Evolutionary conservation across 2,329 filamentous ascomycete species (phyloP), one percentile per base, ranked within the genome.

Genomic region (Alternaria sp.): DNA sequence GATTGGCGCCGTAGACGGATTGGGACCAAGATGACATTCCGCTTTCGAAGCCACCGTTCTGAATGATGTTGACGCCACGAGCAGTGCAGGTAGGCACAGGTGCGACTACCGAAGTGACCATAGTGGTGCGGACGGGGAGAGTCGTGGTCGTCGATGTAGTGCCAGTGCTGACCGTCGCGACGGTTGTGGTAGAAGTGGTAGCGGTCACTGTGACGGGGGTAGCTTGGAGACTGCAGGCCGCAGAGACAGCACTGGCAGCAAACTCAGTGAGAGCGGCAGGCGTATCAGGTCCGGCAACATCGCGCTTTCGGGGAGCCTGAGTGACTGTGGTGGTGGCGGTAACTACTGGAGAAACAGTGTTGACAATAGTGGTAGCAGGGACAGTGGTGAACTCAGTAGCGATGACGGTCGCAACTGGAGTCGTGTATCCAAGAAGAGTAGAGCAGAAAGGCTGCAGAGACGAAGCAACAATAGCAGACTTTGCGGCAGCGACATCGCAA

Each of bases 391-490:
- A 7, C 0, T 2, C 30, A 4, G 50, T 54, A 4, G 50, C 30
- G 12, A 54, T n/a, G 4, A 54, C 50, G 26, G 50, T 43, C 19
- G 50, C 43, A 40, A 54, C 50, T 3, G 17, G 30, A 1, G 50
- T 54, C 7, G 19, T 54, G 30, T 54, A 54, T 43, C 50, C 50
- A 25, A 54, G 30, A 26, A 54, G 8, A 0, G 50, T 54, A 54
- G 30, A 54, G 50, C 50, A 54, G 32, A 54, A 54, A 0, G 50
- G 50, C 50, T 54, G 30, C n/a, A 54, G 50, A n/a, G 50, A 40
- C 17, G 30, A 54, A n/a, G 50, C 50, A 40, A 43, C 9, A 5
- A 54, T 43, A 5, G 50, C 50, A 2, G 50, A 25, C 50, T 54
- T 54, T 4, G 50, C 30, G 30, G 50, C 50, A 7, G 50, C 50